Percentiles rank a stretch among this genome's conserved stretches.
Conservation (phyloP, 306 rosid species). For the Inga laurina region DNA sequence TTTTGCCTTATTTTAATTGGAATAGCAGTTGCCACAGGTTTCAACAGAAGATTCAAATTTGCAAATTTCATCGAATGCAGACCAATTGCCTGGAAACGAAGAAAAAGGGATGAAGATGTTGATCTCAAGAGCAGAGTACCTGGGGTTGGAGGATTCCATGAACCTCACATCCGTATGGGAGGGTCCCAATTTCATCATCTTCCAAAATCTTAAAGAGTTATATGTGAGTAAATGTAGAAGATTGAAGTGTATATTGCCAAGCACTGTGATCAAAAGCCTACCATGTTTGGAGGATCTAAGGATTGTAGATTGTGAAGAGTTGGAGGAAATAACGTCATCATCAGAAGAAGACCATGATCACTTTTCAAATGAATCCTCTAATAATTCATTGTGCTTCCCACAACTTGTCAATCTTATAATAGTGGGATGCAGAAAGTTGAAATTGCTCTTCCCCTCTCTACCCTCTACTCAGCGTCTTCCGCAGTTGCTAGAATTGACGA, state of each 20-base stretch:
- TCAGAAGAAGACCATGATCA: not conserved
- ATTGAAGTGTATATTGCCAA: not conserved
- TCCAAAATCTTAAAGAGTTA: not conserved
- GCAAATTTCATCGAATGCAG: not conserved
- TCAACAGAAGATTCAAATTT: not conserved
- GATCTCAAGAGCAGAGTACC: not conserved
- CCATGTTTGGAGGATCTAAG: rapidly evolving
- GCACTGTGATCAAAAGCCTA: not conserved
- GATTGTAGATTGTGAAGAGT: not conserved
- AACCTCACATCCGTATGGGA: not conserved
- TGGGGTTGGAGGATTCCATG: not conserved
- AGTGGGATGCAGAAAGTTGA: not conserved
- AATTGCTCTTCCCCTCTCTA: not conserved
- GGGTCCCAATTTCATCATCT: not conserved
- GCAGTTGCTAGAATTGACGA: no score
- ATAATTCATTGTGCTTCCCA: no score
- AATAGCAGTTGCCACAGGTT: no score
- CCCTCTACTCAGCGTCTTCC: not conserved
- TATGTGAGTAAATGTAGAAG: not conserved
- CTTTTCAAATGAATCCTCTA: not conserved
- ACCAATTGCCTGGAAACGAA: not conserved
- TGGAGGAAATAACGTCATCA: not conserved
- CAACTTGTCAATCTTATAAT: no score
- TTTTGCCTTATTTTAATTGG: no score
- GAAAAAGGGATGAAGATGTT: not conserved